phyloP scores from a whole-genome alignment of 164 flowering plant genomes.

The Piper longum region DNA sequence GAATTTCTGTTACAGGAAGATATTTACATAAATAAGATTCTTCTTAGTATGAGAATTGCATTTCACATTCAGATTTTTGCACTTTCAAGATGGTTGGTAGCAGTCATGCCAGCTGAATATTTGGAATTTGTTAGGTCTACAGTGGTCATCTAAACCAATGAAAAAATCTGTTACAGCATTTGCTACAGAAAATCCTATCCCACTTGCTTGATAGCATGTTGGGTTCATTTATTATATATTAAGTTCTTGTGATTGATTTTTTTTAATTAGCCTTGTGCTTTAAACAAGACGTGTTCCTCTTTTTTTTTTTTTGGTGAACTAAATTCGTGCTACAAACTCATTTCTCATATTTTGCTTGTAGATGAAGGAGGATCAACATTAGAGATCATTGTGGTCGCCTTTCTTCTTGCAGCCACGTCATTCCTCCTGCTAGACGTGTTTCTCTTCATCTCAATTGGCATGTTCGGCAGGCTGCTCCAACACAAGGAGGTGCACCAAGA shows the following conservation, averaged over 20 bases:
- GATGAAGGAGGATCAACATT: slow-evolving; percentile 41
- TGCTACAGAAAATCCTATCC: slow-evolving; percentile 26
- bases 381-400: slow-evolving; percentile 41
- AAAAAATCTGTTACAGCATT: slow-evolving; percentile 14
- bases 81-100: slow-evolving; percentile 74
- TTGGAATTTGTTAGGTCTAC: slow-evolving; percentile 58
- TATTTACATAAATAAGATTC: slow-evolving; percentile 47
- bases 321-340: neutral
- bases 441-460: slow-evolving; percentile 70
- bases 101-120: slow-evolving; percentile 61
- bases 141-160: neutral
- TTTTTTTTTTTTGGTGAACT: too few relatives aligned
- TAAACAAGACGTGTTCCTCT: too few relatives aligned
- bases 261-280: too few relatives aligned
- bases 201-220: neutral
- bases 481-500: slow-evolving; percentile 92
- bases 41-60: slow-evolving; percentile 23
- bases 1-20: slow-evolving; percentile 62
- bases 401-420: slow-evolving; percentile 30
- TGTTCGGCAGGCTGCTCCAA: slow-evolving; percentile 71
- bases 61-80: slow-evolving; percentile 88
- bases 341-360: neutral
- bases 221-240: neutral
- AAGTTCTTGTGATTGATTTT: neutral
- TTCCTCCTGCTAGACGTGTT: slow-evolving; percentile 40